phyloP scores from a whole-genome alignment of 2,329 filamentous ascomycete genomes.

The Botrytis byssoidea region DNA sequence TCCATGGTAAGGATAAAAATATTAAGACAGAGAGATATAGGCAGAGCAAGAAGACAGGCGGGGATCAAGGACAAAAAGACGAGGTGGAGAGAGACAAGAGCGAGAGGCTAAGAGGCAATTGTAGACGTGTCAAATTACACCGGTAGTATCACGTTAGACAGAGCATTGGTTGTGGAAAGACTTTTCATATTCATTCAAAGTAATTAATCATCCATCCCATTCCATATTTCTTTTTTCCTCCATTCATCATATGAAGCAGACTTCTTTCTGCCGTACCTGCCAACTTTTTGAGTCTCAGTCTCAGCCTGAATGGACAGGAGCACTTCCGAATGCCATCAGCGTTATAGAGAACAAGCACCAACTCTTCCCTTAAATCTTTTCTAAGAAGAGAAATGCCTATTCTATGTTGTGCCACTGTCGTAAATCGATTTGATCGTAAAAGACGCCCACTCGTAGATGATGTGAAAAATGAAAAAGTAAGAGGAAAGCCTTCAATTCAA shows the following conservation, averaged over 20 bases:
- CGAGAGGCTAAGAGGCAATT: not conserved
- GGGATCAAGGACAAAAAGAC: not conserved
- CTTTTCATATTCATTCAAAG: constrained; percentile 18
- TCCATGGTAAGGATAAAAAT: not conserved
- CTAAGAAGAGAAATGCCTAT: constrained; percentile 28
- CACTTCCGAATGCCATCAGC: constrained; percentile 42
- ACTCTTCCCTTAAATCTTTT: constrained; percentile 27
- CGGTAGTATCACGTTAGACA: not conserved
- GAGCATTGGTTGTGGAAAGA: constrained; percentile 11
- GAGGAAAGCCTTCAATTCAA: constrained; percentile 24
- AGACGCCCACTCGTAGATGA: constrained; percentile 34
- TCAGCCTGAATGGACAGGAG: constrained; percentile 40
- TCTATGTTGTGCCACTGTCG: constrained; percentile 21
- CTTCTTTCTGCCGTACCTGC: constrained; percentile 14
- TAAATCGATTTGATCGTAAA: constrained; percentile 20
- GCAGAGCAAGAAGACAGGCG: not conserved
- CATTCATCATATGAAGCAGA: constrained; percentile 21
- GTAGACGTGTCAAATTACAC: too few species aligned
- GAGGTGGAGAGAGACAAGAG: not conserved
- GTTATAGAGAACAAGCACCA: constrained; percentile 30
- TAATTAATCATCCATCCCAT: constrained; percentile 2
- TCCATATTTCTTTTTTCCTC: constrained; percentile 18
- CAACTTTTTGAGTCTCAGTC: constrained; percentile 20
- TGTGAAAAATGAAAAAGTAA: constrained; percentile 30
- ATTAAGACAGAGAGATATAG: not conserved